Base-by-base conservation (phyloP, 1,284 basidiomycete genomes). In the Inonotus obliquus region DNA sequence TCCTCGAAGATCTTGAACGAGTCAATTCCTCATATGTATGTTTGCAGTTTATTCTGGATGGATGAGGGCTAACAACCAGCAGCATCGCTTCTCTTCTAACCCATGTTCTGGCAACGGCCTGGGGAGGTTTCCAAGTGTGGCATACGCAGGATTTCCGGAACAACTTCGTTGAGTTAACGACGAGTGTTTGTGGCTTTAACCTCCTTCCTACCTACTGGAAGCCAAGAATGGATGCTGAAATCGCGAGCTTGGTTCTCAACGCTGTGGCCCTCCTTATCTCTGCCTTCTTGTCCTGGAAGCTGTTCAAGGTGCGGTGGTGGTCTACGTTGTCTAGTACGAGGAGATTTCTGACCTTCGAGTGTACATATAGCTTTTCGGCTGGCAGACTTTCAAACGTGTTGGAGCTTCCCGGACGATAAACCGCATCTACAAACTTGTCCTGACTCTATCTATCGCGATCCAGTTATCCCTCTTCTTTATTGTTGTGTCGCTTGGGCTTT, bases 351-450 rank as follows among this genome's bases (percentile, higher is more conserved):
- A 19, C 29, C 7, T 23, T 47, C 62, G 61, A 27, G 65, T 27
- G 59, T 19, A 19, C 54, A 41, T 32, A 4, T 61, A 91, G 89
- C 70, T 81, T 29, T 92, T 89, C 69, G 87, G 89, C 49, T 91
- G 88, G 89, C 86, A 90, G 72, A 92, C 89, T 0, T 92, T 91
- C 81, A 91, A 91, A 71, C 85, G 89, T 62, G 84, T 92, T 58
- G 89, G 89, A 51, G 89, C 89, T n/a, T 89, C 85, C 5, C 75
- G 83, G 65, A 79, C 78, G 10, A 89, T 91, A 72, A 87, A 89
- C 71, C 81, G 85, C 48, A 72, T 88, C 61, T 92, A 92, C 76
- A 87, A 84, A 71, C 74, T 85, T 52, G 85, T 91, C 60, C 78
- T 92, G 48, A 76, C 80, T 14, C 74, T 92, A 61, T 90, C 87